Base-by-base conservation (phyloP, 2,329 filamentous ascomycete genomes). In the Cryphonectria carpinicola region DNA sequence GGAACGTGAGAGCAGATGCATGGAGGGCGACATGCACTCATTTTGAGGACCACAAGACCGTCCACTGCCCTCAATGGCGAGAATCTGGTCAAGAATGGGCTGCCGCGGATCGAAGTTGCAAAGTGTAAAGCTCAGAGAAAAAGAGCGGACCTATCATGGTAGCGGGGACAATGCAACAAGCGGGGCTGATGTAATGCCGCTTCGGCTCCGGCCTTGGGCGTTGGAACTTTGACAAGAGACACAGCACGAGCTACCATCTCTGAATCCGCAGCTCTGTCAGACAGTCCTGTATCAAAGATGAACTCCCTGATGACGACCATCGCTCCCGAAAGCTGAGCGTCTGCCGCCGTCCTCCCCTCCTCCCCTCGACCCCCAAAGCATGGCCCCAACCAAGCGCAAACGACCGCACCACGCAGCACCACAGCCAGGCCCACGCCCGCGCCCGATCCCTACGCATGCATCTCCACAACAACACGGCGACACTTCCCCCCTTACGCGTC, bases 321-420 rank as follows among this genome's bases (percentile, higher is more conserved):
- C 39, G 28, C 54, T 32, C n/a, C 7, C n/a, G n/a, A 22, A 49
- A n/a, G n/a, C 22, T 64, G 37, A 64, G 60, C 5, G 25, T n/a
- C 32, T 43, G 32, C 19, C 22, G 22, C 22, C 5, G 7, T 6
- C 5, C n/a, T 5, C 37, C 35, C 37, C 32, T 11, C 35, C 13
- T 11, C 37, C 37, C 2, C 17, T 17, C 41, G 39, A 66, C n/a
- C 32, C 32, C 37, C 17, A 19, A 68, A 19, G 41, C 22, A 79
- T 80, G 75, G 71, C 76, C 5, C 74, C 75, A n/a, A 68, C 75
- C 46, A 81, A 81, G 69, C 76, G 79, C 60, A 81, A 80, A 73
- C 77, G 76, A 25, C 73, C 71, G 37, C 71, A 75, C 22, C 74
- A 74, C 62, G 72, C 70, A 46, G 71, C 58, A 37, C 71, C 70